Evolutionary conservation across 371 early-diverging fungal genomes (phyloP).

Genomic region (Mortierella sp.): DNA sequence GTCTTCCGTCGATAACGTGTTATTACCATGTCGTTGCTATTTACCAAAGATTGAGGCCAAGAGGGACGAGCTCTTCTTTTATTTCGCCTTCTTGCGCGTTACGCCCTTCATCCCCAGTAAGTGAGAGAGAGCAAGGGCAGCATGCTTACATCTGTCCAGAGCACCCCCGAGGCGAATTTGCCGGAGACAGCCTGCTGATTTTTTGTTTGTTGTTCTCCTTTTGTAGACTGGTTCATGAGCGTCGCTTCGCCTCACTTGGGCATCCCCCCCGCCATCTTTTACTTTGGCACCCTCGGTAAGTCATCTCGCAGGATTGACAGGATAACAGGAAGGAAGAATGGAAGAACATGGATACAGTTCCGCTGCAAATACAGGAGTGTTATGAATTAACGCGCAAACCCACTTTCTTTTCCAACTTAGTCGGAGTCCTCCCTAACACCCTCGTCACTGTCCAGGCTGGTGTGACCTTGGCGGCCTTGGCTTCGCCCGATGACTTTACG

Average conservation of each 20-base stretch:
- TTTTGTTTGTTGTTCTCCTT: conserved; percentile 62
- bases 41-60: conserved; percentile 40
- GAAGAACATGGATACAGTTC: neutral
- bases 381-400: neutral
- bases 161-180: conserved; percentile 42
- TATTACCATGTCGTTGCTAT: neutral
- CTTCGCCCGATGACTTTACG: conserved; percentile 65
- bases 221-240: conserved; percentile 73
- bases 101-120: conserved; percentile 53
- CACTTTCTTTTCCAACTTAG: neutral
- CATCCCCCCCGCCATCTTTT: conserved; percentile 67
- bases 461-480: conserved; percentile 68
- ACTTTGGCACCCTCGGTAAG: conserved; percentile 71
- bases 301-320: neutral
- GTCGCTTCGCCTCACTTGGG: conserved; percentile 74
- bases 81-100: conserved; percentile 55
- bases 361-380: neutral
- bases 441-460: conserved; percentile 76
- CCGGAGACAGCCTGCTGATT: conserved; percentile 61
- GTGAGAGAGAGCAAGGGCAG: neutral
- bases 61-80: conserved; percentile 51
- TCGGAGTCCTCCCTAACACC: conserved; percentile 68
- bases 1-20: neutral
- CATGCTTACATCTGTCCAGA: neutral
- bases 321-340: neutral